phyloP scores from a whole-genome alignment of 441 rosid genomes.

The Cnidoscolus chayamansa region DNA sequence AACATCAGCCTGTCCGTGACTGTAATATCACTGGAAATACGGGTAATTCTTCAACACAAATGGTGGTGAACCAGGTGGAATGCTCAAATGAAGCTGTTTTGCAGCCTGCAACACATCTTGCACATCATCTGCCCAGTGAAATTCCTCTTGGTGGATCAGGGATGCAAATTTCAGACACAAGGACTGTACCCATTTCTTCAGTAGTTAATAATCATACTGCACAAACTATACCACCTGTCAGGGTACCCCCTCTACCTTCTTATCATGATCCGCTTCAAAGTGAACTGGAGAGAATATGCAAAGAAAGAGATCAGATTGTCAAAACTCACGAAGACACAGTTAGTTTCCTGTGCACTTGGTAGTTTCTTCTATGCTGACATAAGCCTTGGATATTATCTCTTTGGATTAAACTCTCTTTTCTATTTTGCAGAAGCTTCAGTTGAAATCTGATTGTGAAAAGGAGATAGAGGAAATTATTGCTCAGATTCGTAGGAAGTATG shows the following conservation, averaged over 20 bases:
- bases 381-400: slow-evolving; percentile 21
- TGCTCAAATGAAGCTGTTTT: slow-evolving; percentile 26
- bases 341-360: slow-evolving; percentile 29
- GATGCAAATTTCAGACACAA: slow-evolving; percentile 23
- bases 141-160: slow-evolving; percentile 16
- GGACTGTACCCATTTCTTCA: slow-evolving; percentile 22
- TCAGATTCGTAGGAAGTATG: slow-evolving; percentile 59
- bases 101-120: slow-evolving; percentile 30
- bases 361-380: slow-evolving; percentile 23
- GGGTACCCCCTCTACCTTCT: slow-evolving; percentile 34
- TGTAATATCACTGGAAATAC: slow-evolving; percentile 23
- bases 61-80: slow-evolving; percentile 30
- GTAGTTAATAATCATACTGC: slow-evolving; percentile 29
- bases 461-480: slow-evolving; percentile 61
- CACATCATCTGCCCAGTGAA: slow-evolving; percentile 24
- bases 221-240: slow-evolving; percentile 31
- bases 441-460: slow-evolving; percentile 50
- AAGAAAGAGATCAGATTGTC: slow-evolving; percentile 44
- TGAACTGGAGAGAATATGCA: slow-evolving; percentile 66
- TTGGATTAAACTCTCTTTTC: slow-evolving; percentile 17
- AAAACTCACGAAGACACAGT: slow-evolving; percentile 52
- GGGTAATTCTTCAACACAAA: slow-evolving; percentile 26
- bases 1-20: slow-evolving; percentile 26
- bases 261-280: slow-evolving; percentile 64
- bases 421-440: slow-evolving; percentile 48